Percentiles rank a stretch among this genome's conserved stretches.
These are phyloP conservation scores for Calocera viscosa DNA, from an alignment of 768 basidiomycete species.

Conservation along the genomic window DNA sequence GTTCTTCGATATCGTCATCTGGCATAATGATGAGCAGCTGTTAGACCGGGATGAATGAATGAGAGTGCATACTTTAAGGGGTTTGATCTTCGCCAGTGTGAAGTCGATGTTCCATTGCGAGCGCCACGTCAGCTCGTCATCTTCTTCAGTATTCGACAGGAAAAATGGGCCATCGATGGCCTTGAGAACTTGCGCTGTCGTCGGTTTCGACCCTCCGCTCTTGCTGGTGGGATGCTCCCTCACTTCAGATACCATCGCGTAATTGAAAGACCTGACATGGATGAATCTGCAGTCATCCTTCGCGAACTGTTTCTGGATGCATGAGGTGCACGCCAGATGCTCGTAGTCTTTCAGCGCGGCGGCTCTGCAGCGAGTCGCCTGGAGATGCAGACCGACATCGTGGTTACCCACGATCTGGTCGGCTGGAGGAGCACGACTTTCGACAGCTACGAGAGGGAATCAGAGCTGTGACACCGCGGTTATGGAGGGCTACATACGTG, in stretches of 20 bases:
- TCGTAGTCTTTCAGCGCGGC: neutral
- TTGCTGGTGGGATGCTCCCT: no score
- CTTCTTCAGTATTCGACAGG: neutral
- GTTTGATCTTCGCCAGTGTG: no score
- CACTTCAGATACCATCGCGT: no score
- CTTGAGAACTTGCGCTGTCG: neutral
- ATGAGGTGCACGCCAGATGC: neutral
- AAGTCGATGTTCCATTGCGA: neutral
- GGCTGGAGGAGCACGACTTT: no score
- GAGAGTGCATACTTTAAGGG: no score
- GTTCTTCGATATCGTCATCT: conserved; percentile 40
- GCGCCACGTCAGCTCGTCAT: neutral
- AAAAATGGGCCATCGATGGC: neutral
- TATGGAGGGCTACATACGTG: no score
- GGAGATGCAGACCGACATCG: no score
- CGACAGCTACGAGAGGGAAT: no score
- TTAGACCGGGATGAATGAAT: neutral
- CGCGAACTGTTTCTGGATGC: neutral
- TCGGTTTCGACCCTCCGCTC: no score
- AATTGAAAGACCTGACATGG: no score
- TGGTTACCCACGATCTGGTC: no score
- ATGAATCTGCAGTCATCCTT: neutral
- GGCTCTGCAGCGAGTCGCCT: neutral
- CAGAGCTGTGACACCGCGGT: no score
- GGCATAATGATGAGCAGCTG: neutral